These are phyloP conservation scores for Sclerospora graminicola DNA, from an alignment of 352 stramenopile genomes.

Conservation along the genomic window DNA sequence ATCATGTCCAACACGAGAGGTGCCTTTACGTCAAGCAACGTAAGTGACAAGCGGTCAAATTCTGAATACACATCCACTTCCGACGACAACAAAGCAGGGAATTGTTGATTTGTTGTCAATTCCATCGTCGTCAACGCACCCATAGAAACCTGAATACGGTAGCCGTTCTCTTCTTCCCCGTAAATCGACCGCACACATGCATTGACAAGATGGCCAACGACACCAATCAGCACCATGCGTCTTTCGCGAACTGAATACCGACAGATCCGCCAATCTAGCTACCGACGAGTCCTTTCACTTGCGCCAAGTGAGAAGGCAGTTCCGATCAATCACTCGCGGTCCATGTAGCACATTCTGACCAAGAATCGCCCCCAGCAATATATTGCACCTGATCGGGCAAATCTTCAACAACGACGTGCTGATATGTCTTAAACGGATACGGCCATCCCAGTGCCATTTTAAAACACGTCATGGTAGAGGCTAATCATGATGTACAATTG, in stretches of 20 bases:
- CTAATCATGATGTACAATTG: constrained; percentile 59
- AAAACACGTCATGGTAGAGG: constrained; percentile 72
- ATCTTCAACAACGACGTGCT: constrained; percentile 83
- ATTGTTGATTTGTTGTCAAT: constrained; percentile 51
- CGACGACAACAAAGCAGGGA: constrained; percentile 47
- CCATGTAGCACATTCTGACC: constrained; percentile 73
- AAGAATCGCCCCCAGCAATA: constrained; percentile 56
- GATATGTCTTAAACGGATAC: constrained; percentile 82
- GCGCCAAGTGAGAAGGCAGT: constrained; percentile 65
- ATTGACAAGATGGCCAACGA: constrained; percentile 75
- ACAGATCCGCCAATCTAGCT: constrained; percentile 75
- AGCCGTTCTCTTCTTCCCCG: constrained; percentile 77
- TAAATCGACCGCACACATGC: constrained; percentile 72
- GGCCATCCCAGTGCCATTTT: constrained; percentile 54
- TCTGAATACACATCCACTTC: constrained; percentile 84
- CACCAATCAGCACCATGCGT: constrained; percentile 78
- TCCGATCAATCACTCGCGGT: constrained; percentile 77
- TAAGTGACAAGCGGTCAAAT: constrained; percentile 59
- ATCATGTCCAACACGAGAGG: constrained; percentile 84
- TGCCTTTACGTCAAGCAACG: constrained; percentile 73
- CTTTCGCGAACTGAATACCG: constrained; percentile 75
- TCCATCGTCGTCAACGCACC: constrained; percentile 81
- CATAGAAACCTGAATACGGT: constrained; percentile 79
- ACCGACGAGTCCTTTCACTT: constrained; percentile 66
- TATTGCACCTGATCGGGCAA: constrained; percentile 61